phyloP scores from a whole-genome alignment of 78 protist genomes.

The Dictyostelium discoideum region DNA sequence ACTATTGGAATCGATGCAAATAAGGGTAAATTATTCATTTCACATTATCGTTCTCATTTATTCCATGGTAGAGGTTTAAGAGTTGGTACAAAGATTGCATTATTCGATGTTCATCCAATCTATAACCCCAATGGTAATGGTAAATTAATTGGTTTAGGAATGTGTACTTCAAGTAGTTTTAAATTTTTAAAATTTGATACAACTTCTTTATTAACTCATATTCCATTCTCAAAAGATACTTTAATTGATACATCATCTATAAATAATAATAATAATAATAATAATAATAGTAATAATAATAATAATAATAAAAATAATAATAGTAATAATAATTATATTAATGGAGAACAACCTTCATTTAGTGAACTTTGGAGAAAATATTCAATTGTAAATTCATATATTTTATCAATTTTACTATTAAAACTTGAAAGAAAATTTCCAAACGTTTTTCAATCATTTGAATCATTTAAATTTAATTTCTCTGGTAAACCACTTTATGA shows the following conservation, averaged over 20 bases:
- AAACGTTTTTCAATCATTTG: neutral
- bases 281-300: neutral
- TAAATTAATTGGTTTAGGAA: slow-evolving; percentile 19
- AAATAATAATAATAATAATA: neutral
- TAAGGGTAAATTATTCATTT: slow-evolving; percentile 9
- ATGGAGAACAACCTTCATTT: neutral
- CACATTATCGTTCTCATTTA: slow-evolving; percentile 25
- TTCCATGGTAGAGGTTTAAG: slow-evolving; percentile 59
- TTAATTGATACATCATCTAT: neutral
- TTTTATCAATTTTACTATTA: neutral
- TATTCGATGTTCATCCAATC: slow-evolving; percentile 48
- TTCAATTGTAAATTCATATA: slow-evolving; percentile 29
- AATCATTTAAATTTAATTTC: neutral
- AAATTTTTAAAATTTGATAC: slow-evolving; percentile 25
- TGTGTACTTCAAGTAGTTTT: slow-evolving; percentile 31
- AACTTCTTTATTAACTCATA: neutral
- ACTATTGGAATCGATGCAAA: neutral
- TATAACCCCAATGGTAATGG: neutral
- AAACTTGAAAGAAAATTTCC: neutral
- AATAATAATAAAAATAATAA: no score
- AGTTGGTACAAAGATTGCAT: slow-evolving; percentile 9
- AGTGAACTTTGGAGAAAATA: slow-evolving; percentile 31
- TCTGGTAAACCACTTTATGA: slow-evolving; percentile 19
- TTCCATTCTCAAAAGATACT: slow-evolving; percentile 1
- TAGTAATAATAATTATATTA: no score